These are phyloP conservation scores for Solioccasus polychromus DNA, from an alignment of 768 basidiomycete species.

Conservation along the genomic window DNA sequence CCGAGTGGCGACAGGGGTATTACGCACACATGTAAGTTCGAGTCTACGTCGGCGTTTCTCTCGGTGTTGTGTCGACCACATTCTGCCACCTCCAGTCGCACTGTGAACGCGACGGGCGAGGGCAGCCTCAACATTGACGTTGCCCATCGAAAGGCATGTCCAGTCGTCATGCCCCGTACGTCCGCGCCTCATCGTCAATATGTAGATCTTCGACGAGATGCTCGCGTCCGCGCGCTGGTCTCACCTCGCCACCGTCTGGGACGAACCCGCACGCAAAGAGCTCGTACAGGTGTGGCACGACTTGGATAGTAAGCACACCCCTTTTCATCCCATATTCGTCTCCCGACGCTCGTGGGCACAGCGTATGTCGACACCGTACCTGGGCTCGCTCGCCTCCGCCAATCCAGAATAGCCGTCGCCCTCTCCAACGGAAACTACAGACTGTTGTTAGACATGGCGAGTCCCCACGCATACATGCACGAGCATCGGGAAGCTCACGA, in stretches of 20 bases:
- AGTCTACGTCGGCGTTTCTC: no score
- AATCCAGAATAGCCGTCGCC: slow-evolving; percentile 46
- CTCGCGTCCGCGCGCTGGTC: slow-evolving; percentile 49
- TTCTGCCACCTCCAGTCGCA: slow-evolving; percentile 29
- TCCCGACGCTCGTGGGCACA: slow-evolving; percentile 15
- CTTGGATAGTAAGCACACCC: slow-evolving; percentile 41
- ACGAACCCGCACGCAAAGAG: slow-evolving; percentile 39
- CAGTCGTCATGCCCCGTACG: no score
- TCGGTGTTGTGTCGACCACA: no score
- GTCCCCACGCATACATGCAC: no score
- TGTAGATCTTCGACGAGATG: slow-evolving; percentile 56
- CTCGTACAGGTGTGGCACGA: slow-evolving; percentile 59
- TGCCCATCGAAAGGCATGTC: slow-evolving; percentile 52
- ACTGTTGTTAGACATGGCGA: slow-evolving; percentile 59
- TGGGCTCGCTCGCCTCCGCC: slow-evolving; percentile 51
- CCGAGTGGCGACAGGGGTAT: slow-evolving; percentile 58
- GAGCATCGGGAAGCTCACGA: no score
- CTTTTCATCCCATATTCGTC: not conserved
- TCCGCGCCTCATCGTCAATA: not conserved
- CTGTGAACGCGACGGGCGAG: slow-evolving; percentile 42
- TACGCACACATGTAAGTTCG: slow-evolving; percentile 21
- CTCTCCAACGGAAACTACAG: slow-evolving; percentile 66
- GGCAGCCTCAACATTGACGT: slow-evolving; percentile 53
- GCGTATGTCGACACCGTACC: slow-evolving; percentile 56
- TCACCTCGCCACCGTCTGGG: slow-evolving; percentile 44